Percentiles rank a stretch among this genome's conserved stretches.
phyloP scores from a whole-genome alignment of 441 rosid genomes.

The Dalechampia spathulata region DNA sequence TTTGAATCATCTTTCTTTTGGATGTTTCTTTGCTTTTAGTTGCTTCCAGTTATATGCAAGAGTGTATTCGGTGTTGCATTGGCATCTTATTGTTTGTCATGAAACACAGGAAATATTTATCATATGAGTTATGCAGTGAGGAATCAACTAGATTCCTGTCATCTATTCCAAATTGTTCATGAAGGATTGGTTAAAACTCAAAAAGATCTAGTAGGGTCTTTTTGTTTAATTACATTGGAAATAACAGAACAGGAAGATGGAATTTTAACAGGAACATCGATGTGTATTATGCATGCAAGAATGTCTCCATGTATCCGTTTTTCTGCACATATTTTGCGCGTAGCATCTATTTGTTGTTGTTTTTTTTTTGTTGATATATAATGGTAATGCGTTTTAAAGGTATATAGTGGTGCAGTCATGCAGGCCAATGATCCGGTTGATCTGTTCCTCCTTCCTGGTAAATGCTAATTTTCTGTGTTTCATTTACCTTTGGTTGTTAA shows the following conservation, averaged over 20 bases:
- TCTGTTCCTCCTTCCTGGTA: slow-evolving; percentile 83
- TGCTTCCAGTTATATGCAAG: too few species aligned
- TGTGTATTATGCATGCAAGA: too few species aligned
- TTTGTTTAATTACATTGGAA: not conserved
- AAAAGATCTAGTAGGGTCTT: too few species aligned
- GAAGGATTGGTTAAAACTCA: too few species aligned
- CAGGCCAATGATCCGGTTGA: slow-evolving; percentile 70
- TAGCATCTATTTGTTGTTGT: slow-evolving; percentile 1
- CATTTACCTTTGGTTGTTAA: not conserved
- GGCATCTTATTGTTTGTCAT: too few species aligned
- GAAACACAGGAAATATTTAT: too few species aligned
- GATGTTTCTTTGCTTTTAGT: not conserved
- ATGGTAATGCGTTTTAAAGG: not conserved
- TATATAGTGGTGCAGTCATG: slow-evolving; percentile 50
- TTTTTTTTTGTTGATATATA: slow-evolving; percentile 1
- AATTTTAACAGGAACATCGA: not conserved
- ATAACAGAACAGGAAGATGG: not conserved
- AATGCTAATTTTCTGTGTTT: slow-evolving; percentile 1
- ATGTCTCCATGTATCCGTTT: too few species aligned
- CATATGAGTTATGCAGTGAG: too few species aligned
- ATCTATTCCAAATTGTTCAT: too few species aligned
- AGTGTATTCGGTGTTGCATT: too few species aligned
- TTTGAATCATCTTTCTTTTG: not conserved
- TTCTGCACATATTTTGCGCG: too few species aligned
- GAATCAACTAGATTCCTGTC: too few species aligned